Evolutionary conservation across 1,139 yeast genomes (phyloP), one percentile per base, ranked within the genome.

Genomic region (Maudiozyma humilis): DNA sequence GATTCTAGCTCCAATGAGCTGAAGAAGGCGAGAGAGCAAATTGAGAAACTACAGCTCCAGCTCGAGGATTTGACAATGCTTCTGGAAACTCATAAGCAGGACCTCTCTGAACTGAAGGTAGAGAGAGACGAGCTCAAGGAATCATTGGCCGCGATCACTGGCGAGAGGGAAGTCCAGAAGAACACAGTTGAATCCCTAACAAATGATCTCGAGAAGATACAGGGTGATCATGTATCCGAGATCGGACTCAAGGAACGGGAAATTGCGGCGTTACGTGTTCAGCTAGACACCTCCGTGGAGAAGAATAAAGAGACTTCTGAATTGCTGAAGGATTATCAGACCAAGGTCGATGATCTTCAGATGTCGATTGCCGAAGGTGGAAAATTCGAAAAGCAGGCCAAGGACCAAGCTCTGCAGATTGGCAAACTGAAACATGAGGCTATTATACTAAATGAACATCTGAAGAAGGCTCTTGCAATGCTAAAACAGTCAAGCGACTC

Each of bases 401-500:
- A 83, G 53, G 87, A 81, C 50, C 88, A 87, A 63, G 89, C 79
- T 50, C 69, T 88, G 23, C 73, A 80, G 43, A 77, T 91, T 42
- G 97, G 97, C 3, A 91, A 91, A 60, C 72, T 91, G 44, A 78
- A 97, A 44, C 97, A 91, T 60, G 97, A 91, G 64, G 94, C 95
- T 1, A 91, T 91, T n/a, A 86, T 87, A 29, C 68, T 89, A 45
- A 91, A 91, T 61, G 98, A 91, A 59, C 98, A 91, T 66, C 68
- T 91, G 47, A 88, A 95, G 15, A 89, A 91, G 59, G 94, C 97
- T 1, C 67, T 93, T 47, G 78, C 88, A 15, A 69, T 89, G 63
- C 78, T 91, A 47, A 88, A 88, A 57, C 79, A 81, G 54, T 79
- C 75, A 42, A 75, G 83, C 43, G 79, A 79, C 46, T 77, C 85